phyloP scores from a whole-genome alignment of 1,284 basidiomycete species.

The Fistulinella cinereoalba region DNA sequence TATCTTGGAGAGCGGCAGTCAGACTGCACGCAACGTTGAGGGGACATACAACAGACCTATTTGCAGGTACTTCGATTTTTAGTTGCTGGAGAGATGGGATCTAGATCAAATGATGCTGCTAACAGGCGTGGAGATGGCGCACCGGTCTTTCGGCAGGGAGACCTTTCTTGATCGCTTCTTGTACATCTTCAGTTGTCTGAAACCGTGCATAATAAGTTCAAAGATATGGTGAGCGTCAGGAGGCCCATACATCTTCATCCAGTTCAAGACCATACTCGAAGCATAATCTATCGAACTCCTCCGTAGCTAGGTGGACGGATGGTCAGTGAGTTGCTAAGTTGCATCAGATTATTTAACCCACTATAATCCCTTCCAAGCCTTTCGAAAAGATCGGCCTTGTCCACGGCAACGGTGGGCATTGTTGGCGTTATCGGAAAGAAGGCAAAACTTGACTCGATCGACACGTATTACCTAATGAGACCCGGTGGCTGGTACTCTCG shows the following conservation, averaged over 20 bases:
- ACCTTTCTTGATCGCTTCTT: conserved; percentile 77
- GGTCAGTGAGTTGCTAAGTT: conserved; percentile 14
- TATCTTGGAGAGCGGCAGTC: conserved; percentile 60
- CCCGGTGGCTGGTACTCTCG: no score
- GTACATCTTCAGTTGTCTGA: conserved; percentile 87
- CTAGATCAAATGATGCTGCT: conserved; percentile 3
- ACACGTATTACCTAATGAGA: not conserved
- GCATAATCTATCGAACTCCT: conserved; percentile 94
- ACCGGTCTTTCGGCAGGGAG: conserved; percentile 82
- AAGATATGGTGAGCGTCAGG: not conserved
- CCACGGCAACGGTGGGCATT: conserved; percentile 95
- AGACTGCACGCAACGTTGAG: not conserved
- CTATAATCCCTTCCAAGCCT: conserved; percentile 84
- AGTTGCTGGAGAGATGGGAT: conserved; percentile 63
- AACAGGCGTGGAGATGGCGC: conserved; percentile 26
- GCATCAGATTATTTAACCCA: conserved; percentile 35
- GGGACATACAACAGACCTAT: conserved; percentile 52
- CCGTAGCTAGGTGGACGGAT: conserved; percentile 59
- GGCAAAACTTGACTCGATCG: not conserved
- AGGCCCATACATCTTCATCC: conserved; percentile 84
- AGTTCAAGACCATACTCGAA: conserved; percentile 98
- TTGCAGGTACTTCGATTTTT: conserved; percentile 98
- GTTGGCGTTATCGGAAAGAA: conserved; percentile 11
- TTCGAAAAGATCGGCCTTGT: conserved; percentile 93
- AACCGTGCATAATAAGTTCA: conserved; percentile 3